phyloP scores from a whole-genome alignment of 164 flowering plant genomes.

The Aristolochia fimbriata region DNA sequence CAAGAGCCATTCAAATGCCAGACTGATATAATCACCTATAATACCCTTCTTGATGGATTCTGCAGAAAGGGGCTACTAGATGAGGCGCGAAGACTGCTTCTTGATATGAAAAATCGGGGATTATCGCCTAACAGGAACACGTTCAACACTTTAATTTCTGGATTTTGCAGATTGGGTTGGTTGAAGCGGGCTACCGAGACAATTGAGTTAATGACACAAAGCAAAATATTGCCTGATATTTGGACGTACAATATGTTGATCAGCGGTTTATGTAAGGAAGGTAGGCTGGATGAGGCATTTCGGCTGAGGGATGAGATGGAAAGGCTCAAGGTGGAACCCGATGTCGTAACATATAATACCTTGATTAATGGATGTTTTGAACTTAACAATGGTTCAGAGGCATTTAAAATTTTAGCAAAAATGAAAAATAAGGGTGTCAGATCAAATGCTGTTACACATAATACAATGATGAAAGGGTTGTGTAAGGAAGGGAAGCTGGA shows the following conservation, averaged over 20 bases:
- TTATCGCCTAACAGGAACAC: constrained; percentile 52
- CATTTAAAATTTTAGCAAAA: constrained; percentile 38
- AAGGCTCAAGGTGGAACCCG: constrained; percentile 47
- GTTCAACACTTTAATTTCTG: constrained; percentile 57
- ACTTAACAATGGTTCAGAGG: constrained; percentile 28
- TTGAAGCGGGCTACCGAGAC: constrained; percentile 55
- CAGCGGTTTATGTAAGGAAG: constrained; percentile 50
- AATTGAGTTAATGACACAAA: constrained; percentile 55
- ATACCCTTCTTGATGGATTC: constrained; percentile 51
- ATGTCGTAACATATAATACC: constrained; percentile 75
- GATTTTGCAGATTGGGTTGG: constrained; percentile 66
- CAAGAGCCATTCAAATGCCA: constrained; percentile 16
- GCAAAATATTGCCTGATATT: constrained; percentile 44
- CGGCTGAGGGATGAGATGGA: constrained; percentile 56
- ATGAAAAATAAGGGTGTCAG: constrained; percentile 55
- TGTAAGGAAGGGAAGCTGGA: constrained; percentile 59
- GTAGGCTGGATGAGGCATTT: constrained; percentile 57
- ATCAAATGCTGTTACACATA: constrained; percentile 40
- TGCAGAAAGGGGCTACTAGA: constrained; percentile 53
- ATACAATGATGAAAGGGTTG: constrained; percentile 57
- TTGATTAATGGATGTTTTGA: constrained; percentile 60
- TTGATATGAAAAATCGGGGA: constrained; percentile 59
- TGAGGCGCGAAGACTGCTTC: constrained; percentile 52
- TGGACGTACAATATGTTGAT: constrained; percentile 80
- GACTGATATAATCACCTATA: constrained; percentile 71